Conservation (phyloP, 192 early-diverging fungal genomes). For the Entomortierella chlamydospora region DNA sequence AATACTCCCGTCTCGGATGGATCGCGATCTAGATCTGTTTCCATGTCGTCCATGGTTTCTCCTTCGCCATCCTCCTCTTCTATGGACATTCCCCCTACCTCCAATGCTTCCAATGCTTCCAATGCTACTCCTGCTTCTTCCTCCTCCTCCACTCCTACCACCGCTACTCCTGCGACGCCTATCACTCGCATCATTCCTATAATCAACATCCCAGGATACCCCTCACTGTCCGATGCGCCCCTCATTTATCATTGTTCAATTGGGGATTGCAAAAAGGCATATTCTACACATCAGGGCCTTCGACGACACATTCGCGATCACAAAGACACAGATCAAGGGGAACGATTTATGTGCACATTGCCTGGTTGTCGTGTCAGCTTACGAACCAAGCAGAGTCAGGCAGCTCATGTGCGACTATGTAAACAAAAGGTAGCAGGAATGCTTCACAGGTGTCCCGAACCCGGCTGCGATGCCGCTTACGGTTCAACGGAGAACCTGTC, state of each 20-base stretch:
- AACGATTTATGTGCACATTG: slow-evolving; percentile 24
- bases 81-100: not conserved
- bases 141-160: too few species aligned
- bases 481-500: slow-evolving; percentile 42
- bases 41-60: not conserved
- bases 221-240: not conserved
- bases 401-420: slow-evolving; percentile 38
- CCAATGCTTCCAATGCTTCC: not conserved
- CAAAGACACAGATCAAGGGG: slow-evolving; percentile 27
- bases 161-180: too few species aligned
- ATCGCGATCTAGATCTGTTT: slow-evolving; percentile 13
- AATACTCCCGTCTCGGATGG: not conserved
- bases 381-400: slow-evolving; percentile 35
- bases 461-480: slow-evolving; percentile 40
- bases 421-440: slow-evolving; percentile 36
- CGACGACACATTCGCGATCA: slow-evolving; percentile 39
- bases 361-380: slow-evolving; percentile 35
- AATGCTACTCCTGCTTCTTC: not conserved
- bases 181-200: not conserved
- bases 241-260: slow-evolving; percentile 27
- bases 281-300: slow-evolving; percentile 34
- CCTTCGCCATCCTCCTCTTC: not conserved
- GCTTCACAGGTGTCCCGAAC: slow-evolving; percentile 33
- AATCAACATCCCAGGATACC: not conserved
- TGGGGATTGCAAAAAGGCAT: slow-evolving; percentile 28